Evolutionary conservation across 2,329 filamentous ascomycete genomes (phyloP).

Genomic region (Aaosphaeria pasadenensis): DNA sequence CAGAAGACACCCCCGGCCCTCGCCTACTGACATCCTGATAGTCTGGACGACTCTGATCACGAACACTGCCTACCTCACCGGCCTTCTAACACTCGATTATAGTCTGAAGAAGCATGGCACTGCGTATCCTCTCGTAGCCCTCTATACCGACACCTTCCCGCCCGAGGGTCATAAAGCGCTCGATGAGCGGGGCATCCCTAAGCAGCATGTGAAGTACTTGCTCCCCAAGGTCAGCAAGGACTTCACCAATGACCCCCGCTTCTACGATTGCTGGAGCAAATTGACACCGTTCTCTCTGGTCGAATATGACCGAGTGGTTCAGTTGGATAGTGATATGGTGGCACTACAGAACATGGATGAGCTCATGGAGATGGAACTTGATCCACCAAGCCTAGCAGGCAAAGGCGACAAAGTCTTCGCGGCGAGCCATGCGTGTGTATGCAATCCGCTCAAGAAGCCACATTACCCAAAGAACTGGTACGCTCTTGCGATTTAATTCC

Average conservation of each 20-base stretch:
- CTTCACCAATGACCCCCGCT: slow-evolving; percentile 75
- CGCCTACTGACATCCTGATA: slow-evolving; percentile 30
- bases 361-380: slow-evolving; percentile 78
- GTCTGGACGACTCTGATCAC: slow-evolving; percentile 90
- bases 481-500: neutral
- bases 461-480: slow-evolving; percentile 78
- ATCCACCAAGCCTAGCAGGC: slow-evolving; percentile 52
- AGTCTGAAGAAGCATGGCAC: slow-evolving; percentile 65
- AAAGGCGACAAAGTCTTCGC: slow-evolving; percentile 70
- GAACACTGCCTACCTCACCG: slow-evolving; percentile 76
- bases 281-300: slow-evolving; percentile 73
- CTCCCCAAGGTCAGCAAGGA: slow-evolving; percentile 63
- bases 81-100: slow-evolving; percentile 77
- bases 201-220: slow-evolving; percentile 69
- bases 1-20: neutral
- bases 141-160: slow-evolving; percentile 79
- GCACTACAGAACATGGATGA: slow-evolving; percentile 85
- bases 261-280: slow-evolving; percentile 90
- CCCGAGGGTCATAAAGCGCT: slow-evolving; percentile 67
- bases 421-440: slow-evolving; percentile 79
- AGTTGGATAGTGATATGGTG: slow-evolving; percentile 87
- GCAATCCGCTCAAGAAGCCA: slow-evolving; percentile 73
- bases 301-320: slow-evolving; percentile 76
- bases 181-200: slow-evolving; percentile 64
- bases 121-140: slow-evolving; percentile 74